A percentile compares a stretch with the other conserved stretches of the same genome.
These are phyloP conservation scores for Xanthoconium separans DNA, from an alignment of 1,284 basidiomycete genomes.

Conservation along the genomic window DNA sequence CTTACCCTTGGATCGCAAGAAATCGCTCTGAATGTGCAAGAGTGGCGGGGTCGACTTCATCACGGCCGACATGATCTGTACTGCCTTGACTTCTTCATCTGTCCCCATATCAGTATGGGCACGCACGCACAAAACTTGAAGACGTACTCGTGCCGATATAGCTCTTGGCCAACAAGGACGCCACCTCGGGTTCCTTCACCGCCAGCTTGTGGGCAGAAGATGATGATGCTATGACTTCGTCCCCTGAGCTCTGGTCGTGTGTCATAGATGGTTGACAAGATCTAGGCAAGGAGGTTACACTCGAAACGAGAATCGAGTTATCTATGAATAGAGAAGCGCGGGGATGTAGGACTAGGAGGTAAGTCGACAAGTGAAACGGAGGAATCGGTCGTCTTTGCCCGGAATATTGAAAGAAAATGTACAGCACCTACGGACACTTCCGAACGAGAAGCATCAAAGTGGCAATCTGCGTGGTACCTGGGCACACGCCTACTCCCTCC, in stretches of 20 bases:
- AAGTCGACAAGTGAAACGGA: too few relatives aligned
- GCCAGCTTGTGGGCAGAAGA: conserved; percentile 54
- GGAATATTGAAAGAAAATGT: too few relatives aligned
- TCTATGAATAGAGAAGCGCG: too few relatives aligned
- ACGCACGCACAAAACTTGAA: background rate
- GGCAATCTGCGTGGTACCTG: conserved; percentile 93
- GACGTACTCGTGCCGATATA: conserved; percentile 96
- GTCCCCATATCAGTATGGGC: conserved; percentile 3
- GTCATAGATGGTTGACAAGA: too few relatives aligned
- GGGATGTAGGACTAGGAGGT: too few relatives aligned
- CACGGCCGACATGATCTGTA: conserved; percentile 88
- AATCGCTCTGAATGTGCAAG: conserved; percentile 93
- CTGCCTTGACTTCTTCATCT: conserved; percentile 98
- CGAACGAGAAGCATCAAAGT: too few relatives aligned
- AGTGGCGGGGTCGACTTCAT: conserved; percentile 86
- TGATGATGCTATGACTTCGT: too few relatives aligned
- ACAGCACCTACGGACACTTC: too few relatives aligned
- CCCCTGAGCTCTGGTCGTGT: too few relatives aligned
- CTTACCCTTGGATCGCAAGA: conserved; percentile 83
- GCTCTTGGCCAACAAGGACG: conserved; percentile 83
- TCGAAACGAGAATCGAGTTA: too few relatives aligned
- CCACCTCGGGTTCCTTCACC: conserved; percentile 86
- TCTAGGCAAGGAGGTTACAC: too few relatives aligned
- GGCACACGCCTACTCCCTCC: conserved; percentile 89
- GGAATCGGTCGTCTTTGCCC: too few relatives aligned